These are phyloP conservation scores for Salix dunnii DNA, from an alignment of 345 rosid species.

Conservation along the genomic window DNA sequence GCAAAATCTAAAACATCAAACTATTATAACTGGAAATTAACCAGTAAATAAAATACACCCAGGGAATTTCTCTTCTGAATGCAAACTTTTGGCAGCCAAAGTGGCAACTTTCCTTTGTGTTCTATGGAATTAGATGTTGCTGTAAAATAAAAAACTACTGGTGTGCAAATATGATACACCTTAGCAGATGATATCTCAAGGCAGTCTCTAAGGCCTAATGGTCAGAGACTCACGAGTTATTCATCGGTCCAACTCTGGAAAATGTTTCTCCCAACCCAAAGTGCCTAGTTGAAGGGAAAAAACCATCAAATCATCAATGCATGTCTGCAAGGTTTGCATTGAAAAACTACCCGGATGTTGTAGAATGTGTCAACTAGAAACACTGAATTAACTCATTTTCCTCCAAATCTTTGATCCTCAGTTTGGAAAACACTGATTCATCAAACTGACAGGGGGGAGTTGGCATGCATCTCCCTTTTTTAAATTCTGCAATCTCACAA, in stretches of 20 bases:
- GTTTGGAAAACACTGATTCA: neutral
- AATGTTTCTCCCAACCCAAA: neutral
- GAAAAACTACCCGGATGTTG: neutral
- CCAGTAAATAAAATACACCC: neutral
- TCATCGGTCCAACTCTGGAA: neutral
- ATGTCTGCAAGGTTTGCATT: neutral
- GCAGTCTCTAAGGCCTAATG: neutral
- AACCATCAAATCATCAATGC: neutral
- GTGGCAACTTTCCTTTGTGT: neutral
- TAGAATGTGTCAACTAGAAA: neutral
- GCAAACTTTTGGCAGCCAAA: neutral
- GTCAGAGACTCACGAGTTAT: neutral
- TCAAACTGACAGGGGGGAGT: neutral
- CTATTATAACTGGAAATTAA: neutral
- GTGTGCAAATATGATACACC: too few species aligned
- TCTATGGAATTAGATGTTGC: neutral
- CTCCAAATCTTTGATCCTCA: neutral
- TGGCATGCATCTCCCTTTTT: neutral
- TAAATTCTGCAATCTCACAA: constrained; percentile 6
- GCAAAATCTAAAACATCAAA: too few species aligned
- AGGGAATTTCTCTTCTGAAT: neutral
- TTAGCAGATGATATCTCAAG: neutral
- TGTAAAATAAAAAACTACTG: neutral
- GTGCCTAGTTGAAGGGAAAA: neutral
- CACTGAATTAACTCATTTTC: neutral